These are phyloP conservation scores for Tuber calosporum DNA, from an alignment of 495 filamentous ascomycete species.

Conservation along the genomic window DNA sequence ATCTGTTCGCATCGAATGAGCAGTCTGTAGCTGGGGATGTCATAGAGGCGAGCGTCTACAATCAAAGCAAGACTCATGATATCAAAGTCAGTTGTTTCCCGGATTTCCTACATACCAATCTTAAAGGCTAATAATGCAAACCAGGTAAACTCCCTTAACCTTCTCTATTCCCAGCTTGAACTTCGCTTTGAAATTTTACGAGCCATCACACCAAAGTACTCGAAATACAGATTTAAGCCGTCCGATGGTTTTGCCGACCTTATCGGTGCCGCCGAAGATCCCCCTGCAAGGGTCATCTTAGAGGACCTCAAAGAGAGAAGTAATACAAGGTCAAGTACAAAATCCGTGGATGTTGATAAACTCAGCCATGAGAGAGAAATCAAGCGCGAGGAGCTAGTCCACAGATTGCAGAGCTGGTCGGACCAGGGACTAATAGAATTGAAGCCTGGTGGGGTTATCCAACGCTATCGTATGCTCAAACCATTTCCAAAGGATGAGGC, in stretches of 20 bases:
- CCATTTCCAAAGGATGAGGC: conserved; percentile 44
- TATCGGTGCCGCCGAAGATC: conserved; percentile 38
- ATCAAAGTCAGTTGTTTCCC: conserved; percentile 39
- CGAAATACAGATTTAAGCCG: conserved; percentile 48
- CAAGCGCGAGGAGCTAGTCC: conserved; percentile 45
- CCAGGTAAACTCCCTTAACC: conserved; percentile 43
- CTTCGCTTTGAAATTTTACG: conserved; percentile 51
- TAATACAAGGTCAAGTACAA: conserved; percentile 40
- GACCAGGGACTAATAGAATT: conserved; percentile 47
- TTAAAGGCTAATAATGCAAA: conserved; percentile 24
- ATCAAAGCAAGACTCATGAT: conserved; percentile 48
- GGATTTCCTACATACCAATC: conserved; percentile 2
- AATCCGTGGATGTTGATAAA: conserved; percentile 48
- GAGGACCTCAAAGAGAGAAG: conserved; percentile 42
- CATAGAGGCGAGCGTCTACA: conserved; percentile 46
- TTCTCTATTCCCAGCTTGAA: conserved; percentile 52
- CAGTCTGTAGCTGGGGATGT: conserved; percentile 43
- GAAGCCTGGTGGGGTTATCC: conserved; percentile 47
- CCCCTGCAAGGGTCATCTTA: conserved; percentile 29
- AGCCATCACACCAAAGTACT: conserved; percentile 52
- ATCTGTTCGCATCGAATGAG: conserved; percentile 45
- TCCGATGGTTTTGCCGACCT: conserved; percentile 29
- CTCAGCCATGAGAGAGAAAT: conserved; percentile 21
- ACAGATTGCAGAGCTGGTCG: conserved; percentile 50
- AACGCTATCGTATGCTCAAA: conserved; percentile 48